Percentiles rank a stretch among this genome's conserved stretches.
Evolutionary conservation across 257 asterid species (phyloP).

Genomic region (Solanum pinnatisectum): DNA sequence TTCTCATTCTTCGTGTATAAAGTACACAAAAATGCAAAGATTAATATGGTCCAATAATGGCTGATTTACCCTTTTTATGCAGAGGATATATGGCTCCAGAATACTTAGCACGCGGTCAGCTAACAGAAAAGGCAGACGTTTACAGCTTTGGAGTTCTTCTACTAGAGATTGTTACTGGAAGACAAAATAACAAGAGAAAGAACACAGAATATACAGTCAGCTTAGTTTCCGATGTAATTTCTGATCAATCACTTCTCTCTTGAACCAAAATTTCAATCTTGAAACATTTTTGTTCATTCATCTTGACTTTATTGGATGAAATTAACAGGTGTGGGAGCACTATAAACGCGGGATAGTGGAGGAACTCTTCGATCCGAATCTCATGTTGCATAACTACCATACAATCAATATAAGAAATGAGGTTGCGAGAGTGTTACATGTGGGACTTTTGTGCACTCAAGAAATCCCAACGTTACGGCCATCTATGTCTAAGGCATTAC

Average conservation of each 20-base stretch:
- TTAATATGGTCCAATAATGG: neutral
- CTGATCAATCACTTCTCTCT: neutral
- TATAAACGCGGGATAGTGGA: slow-evolving; percentile 16
- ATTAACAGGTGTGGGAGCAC: slow-evolving; percentile 28
- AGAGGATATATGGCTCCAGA: slow-evolving; percentile 49
- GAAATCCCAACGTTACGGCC: slow-evolving; percentile 1
- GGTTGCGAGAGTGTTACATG: slow-evolving; percentile 1
- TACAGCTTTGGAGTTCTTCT: slow-evolving; percentile 31
- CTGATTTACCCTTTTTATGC: neutral
- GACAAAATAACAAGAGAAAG: slow-evolving; percentile 22
- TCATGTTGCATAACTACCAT: slow-evolving; percentile 20
- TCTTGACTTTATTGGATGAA: neutral
- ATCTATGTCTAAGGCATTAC: slow-evolving; percentile 9
- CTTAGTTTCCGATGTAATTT: slow-evolving; percentile 20
- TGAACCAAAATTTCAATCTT: neutral
- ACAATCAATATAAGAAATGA: neutral
- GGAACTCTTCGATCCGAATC: slow-evolving; percentile 29
- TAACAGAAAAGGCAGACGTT: slow-evolving; percentile 31
- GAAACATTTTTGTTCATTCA: no score
- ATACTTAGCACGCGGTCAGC: slow-evolving; percentile 28
- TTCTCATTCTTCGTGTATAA: neutral
- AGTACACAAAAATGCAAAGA: neutral
- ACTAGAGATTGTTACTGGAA: slow-evolving; percentile 23
- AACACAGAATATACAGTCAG: slow-evolving; percentile 16
- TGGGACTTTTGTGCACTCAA: slow-evolving; percentile 14